phyloP scores from a whole-genome alignment of 2,329 filamentous ascomycete species.

The Coniella vitis region DNA sequence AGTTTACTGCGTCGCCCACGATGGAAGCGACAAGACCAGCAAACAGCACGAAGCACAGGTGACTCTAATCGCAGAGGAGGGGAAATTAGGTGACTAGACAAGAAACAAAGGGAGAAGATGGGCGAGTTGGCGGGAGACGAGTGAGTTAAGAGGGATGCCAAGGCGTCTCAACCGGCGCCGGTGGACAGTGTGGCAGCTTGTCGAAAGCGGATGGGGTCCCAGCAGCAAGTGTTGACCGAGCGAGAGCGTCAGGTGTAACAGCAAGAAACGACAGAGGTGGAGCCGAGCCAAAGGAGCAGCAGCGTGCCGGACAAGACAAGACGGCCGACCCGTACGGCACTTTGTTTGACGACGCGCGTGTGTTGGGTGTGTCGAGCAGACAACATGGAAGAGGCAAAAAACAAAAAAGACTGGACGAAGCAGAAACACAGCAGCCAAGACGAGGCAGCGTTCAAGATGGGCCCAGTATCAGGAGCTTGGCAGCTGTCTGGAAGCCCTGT shows the following conservation, averaged over 20 bases:
- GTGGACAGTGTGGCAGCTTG: constrained; percentile 27
- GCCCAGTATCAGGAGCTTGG: not conserved
- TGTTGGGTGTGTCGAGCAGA: not conserved
- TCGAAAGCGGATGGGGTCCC: too few relatives aligned
- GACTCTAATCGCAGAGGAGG: constrained; percentile 8
- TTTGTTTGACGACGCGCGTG: not conserved
- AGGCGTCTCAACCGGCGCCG: constrained; percentile 31
- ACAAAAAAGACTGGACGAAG: constrained; percentile 3
- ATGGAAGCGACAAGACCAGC: constrained; percentile 15
- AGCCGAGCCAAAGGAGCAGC: not conserved
- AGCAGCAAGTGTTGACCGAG: constrained; percentile 7
- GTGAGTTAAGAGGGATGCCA: constrained; percentile 29
- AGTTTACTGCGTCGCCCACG: constrained; percentile 12
- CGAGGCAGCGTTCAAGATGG: constrained; percentile 6
- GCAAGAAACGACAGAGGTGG: constrained; percentile 5
- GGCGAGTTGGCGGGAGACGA: constrained; percentile 19
- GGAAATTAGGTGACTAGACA: constrained; percentile 20
- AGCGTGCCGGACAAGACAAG: constrained; percentile 9
- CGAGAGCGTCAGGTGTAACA: constrained; percentile 1
- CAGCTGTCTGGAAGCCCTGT: not conserved
- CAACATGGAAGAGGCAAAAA: too few relatives aligned
- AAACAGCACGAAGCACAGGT: constrained; percentile 16
- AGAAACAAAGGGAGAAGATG: constrained; percentile 18
- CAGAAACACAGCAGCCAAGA: constrained; percentile 11
- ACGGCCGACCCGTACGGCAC: constrained; percentile 7